Conservation (phyloP, 441 rosid species). For the Mallotus japonicus region DNA sequence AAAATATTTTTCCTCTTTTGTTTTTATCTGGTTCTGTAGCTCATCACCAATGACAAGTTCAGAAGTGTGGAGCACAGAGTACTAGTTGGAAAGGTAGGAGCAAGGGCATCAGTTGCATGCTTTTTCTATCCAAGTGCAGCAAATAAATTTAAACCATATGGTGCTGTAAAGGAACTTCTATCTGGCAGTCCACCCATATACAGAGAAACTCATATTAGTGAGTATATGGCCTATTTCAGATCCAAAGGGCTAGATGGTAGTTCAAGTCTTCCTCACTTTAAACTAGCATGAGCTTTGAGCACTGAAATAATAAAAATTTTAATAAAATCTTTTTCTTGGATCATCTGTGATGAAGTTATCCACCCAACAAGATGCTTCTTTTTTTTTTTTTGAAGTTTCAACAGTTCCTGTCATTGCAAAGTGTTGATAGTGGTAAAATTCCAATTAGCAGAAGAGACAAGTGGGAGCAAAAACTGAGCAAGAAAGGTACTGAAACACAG, state of each 20-base stretch:
- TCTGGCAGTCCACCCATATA: slow-evolving; percentile 32
- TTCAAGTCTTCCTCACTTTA: slow-evolving; percentile 35
- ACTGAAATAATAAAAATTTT: neutral
- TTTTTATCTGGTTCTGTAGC: slow-evolving; percentile 16
- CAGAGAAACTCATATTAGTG: slow-evolving; percentile 31
- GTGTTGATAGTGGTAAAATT: too few species aligned
- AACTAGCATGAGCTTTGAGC: slow-evolving; percentile 8
- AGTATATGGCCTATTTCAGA: slow-evolving; percentile 32
- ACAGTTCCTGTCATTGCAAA: too few species aligned
- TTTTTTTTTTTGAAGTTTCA: too few species aligned
- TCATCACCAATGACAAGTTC: slow-evolving; percentile 42
- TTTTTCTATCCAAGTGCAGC: slow-evolving; percentile 37
- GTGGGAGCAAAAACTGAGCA: neutral
- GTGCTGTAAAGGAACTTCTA: slow-evolving; percentile 39
- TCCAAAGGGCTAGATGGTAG: slow-evolving; percentile 39
- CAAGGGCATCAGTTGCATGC: slow-evolving; percentile 41
- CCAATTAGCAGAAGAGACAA: too few species aligned
- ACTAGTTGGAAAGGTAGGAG: slow-evolving; percentile 17
- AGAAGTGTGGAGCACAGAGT: slow-evolving; percentile 55
- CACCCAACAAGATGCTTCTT: too few species aligned
- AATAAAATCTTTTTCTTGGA: too few species aligned
- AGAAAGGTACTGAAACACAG: neutral
- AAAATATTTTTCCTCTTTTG: neutral
- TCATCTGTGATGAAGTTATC: too few species aligned
- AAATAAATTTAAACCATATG: slow-evolving; percentile 30